Percentiles rank a stretch among this genome's conserved stretches.
Conservation (phyloP, 345 rosid species). For the Litchi chinensis region DNA sequence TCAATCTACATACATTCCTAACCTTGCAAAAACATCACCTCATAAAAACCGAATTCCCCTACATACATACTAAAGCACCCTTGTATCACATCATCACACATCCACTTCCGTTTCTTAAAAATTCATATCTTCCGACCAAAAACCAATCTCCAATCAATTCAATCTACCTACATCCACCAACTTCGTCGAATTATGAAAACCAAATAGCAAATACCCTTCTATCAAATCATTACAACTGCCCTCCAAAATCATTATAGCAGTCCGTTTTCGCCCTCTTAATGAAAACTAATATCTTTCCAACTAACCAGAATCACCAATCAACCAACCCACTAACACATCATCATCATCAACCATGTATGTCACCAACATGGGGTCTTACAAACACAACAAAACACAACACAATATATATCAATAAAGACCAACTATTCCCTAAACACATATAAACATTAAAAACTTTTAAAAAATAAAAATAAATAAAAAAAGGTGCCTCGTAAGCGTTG, state of each 20-base stretch:
- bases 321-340: background rate
- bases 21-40: background rate
- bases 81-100: background rate
- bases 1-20: too few relatives aligned
- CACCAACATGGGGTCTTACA: background rate
- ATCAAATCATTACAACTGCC: too few relatives aligned
- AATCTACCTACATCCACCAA: too few relatives aligned
- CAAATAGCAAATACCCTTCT: too few relatives aligned
- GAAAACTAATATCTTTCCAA: background rate
- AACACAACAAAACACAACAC: background rate
- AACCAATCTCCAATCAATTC: background rate
- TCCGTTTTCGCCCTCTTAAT: background rate
- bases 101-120: background rate
- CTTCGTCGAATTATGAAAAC: background rate
- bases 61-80: too few relatives aligned
- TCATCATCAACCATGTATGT: background rate
- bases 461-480: too few relatives aligned
- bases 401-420: background rate
- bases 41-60: background rate
- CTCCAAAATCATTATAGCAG: background rate
- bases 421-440: background rate
- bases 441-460: background rate
- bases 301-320: background rate
- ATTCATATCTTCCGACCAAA: background rate
- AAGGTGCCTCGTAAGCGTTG: slow-evolving; percentile 82